phyloP scores from a whole-genome alignment of 2,329 filamentous ascomycete species.

The Botrytis fragariae region DNA sequence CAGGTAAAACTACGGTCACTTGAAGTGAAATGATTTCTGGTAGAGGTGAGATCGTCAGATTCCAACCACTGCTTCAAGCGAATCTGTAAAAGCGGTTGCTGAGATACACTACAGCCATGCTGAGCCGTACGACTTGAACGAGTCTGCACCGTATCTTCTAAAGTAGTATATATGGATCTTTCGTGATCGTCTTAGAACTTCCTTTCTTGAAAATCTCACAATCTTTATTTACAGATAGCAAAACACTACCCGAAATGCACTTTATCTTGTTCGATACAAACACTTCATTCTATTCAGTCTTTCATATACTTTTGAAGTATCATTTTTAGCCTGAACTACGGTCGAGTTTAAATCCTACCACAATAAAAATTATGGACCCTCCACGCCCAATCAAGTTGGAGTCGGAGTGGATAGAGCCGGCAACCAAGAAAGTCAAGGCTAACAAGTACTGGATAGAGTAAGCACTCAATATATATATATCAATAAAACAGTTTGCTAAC shows the following conservation, averaged over 20 bases:
- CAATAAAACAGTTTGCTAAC: not conserved
- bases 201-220: not conserved
- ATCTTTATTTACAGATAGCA: not conserved
- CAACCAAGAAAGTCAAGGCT: not conserved
- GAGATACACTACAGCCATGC: not conserved
- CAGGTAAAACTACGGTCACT: not conserved
- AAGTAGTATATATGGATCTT: not conserved
- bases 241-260: too few relatives aligned
- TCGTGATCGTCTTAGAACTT: not conserved
- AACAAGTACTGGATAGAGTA: not conserved
- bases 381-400: not conserved
- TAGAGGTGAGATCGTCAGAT: not conserved
- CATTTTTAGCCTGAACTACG: not conserved
- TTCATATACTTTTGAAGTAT: not conserved
- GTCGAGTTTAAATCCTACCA: not conserved
- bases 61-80: rapidly evolving
- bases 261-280: not conserved
- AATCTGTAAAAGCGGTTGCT: not conserved
- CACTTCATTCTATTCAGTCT: not conserved
- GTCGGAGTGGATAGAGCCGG: not conserved
- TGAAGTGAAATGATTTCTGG: not conserved
- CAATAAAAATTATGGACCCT: not conserved
- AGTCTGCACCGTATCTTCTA: not conserved
- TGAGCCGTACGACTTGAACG: too few relatives aligned
- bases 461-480: not conserved